These are phyloP conservation scores for Myriosclerotinia duriaeana DNA, from an alignment of 2,329 filamentous ascomycete genomes.

Conservation along the genomic window DNA sequence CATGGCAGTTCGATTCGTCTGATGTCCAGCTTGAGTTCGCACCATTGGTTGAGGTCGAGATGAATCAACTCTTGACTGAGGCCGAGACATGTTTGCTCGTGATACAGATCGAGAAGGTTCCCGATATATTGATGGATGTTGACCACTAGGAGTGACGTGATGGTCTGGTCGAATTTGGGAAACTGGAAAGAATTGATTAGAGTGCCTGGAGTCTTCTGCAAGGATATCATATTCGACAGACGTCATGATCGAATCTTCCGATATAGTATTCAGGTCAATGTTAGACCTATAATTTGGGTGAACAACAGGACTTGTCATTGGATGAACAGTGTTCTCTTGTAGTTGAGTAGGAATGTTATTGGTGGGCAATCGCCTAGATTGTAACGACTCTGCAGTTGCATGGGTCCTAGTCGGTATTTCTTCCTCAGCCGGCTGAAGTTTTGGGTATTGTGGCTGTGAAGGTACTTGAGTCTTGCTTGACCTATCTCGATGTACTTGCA, in stretches of 20 bases:
- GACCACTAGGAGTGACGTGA: neutral
- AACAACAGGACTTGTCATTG: neutral
- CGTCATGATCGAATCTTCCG: neutral
- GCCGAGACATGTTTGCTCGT: slow-evolving; percentile 2
- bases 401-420: neutral
- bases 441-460: neutral
- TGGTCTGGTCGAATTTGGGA: neutral
- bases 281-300: neutral
- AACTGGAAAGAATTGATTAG: neutral
- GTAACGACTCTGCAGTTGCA: neutral
- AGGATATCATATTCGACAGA: neutral
- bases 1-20: neutral
- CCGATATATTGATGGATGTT: neutral
- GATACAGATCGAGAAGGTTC: no score
- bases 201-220: neutral
- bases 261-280: neutral
- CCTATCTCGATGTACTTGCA: neutral
- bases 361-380: neutral
- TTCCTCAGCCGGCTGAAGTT: neutral
- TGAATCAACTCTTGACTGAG: neutral
- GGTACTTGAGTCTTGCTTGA: neutral
- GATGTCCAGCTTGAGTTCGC: neutral
- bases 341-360: neutral
- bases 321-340: neutral
- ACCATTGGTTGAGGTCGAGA: slow-evolving; percentile 1